A percentile compares a stretch with the other conserved stretches of the same genome.
Conservation (phyloP, 1,284 basidiomycete genomes). For the Fomitopsis pinicola region DNA sequence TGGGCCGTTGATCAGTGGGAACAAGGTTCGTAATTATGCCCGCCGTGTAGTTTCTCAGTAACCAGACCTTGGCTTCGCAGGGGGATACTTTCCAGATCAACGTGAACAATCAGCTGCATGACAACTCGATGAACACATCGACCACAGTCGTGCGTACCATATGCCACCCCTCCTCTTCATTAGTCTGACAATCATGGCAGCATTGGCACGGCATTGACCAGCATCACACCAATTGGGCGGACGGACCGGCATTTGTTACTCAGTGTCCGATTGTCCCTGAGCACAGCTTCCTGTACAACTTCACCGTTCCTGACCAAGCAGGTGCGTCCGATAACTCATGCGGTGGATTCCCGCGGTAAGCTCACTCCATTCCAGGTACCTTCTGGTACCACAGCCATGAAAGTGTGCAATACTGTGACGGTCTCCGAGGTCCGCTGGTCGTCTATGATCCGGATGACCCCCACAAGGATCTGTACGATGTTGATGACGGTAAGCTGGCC, state of each 20-base stretch:
- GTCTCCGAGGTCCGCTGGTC: slow-evolving; percentile 32
- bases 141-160: slow-evolving; percentile 30
- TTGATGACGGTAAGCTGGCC: slow-evolving; percentile 33
- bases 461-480: slow-evolving; percentile 33
- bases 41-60: too few relatives aligned
- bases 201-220: slow-evolving; percentile 37
- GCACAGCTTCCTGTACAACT: slow-evolving; percentile 40
- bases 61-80: slow-evolving; percentile 5
- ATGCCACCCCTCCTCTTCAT: neutral
- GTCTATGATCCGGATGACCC: slow-evolving; percentile 42
- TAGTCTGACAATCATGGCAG: slow-evolving; percentile 11
- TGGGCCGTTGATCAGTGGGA: slow-evolving; percentile 24
- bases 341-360: neutral
- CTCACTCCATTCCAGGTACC: slow-evolving; percentile 12
- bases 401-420: slow-evolving; percentile 32
- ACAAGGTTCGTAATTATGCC: slow-evolving; percentile 15
- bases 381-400: slow-evolving; percentile 23
- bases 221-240: slow-evolving; percentile 30
- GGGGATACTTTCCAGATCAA: slow-evolving; percentile 28
- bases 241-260: slow-evolving; percentile 34
- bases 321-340: slow-evolving; percentile 16
- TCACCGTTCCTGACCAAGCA: slow-evolving; percentile 27
- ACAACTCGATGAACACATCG: slow-evolving; percentile 29
- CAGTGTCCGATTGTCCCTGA: slow-evolving; percentile 50
- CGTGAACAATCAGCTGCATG: slow-evolving; percentile 31